These are phyloP conservation scores for Spirogloea muscicola DNA, from an alignment of 139 green algal genomes.

Conservation along the genomic window DNA sequence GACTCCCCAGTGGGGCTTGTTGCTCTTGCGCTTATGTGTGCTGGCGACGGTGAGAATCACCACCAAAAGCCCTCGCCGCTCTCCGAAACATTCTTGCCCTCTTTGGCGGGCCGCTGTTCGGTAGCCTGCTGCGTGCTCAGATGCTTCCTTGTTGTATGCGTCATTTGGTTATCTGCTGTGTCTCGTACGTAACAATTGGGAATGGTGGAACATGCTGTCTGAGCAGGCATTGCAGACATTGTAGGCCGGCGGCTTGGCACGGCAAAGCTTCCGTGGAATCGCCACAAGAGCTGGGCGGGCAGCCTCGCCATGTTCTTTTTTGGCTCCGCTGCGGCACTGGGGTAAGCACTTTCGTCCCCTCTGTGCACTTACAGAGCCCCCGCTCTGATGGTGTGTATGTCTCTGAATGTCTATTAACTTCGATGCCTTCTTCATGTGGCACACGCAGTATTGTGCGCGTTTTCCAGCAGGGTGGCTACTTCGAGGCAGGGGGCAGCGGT, in stretches of 20 bases:
- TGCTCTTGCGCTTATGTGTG: slow-evolving; percentile 73
- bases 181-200: neutral
- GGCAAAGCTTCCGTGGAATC: slow-evolving; percentile 76
- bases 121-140: neutral
- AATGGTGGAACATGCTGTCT: neutral
- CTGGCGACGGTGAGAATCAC: slow-evolving; percentile 36
- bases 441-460: too few relatives aligned
- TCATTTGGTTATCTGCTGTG: neutral
- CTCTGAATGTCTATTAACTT: too few relatives aligned
- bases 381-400: too few relatives aligned
- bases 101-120: neutral
- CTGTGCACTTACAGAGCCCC: too few relatives aligned
- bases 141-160: neutral
- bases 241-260: slow-evolving; percentile 68
- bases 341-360: too few relatives aligned
- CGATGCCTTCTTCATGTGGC: too few relatives aligned
- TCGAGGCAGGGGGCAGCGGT: too few relatives aligned
- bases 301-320: slow-evolving; percentile 74
- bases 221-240: slow-evolving; percentile 80
- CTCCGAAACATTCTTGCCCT: neutral
- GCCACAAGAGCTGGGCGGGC: slow-evolving; percentile 79
- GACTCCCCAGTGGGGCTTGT: slow-evolving; percentile 46
- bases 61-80: neutral
- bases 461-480: too few relatives aligned
- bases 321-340: slow-evolving; percentile 4